Conservation (phyloP, 352 stramenopile genomes). For the Phytophthora ohioensis region DNA sequence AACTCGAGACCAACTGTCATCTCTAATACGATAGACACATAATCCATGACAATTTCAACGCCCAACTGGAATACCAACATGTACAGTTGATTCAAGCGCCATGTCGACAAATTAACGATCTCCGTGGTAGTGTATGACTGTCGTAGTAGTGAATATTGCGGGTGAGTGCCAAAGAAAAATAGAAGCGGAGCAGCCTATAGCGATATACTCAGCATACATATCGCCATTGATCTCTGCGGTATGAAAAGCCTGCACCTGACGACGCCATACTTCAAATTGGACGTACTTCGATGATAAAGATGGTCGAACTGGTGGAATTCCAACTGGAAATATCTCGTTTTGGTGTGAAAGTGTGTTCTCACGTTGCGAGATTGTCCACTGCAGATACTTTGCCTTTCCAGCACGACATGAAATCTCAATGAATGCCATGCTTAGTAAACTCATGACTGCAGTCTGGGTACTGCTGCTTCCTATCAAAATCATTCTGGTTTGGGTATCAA, state of each 20-base stretch:
- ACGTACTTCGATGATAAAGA: background rate
- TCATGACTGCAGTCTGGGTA: constrained; percentile 15
- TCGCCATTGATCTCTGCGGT: constrained; percentile 40
- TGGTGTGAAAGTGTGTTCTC: background rate
- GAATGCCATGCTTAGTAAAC: constrained; percentile 35
- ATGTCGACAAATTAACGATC: background rate
- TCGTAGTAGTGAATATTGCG: constrained; percentile 32
- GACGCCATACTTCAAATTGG: constrained; percentile 19
- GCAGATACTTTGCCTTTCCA: constrained; percentile 16
- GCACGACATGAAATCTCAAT: constrained; percentile 42
- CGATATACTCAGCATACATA: constrained; percentile 57
- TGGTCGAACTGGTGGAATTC: background rate
- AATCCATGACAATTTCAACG: constrained; percentile 36
- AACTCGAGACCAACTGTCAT: constrained; percentile 23
- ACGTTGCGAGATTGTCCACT: constrained; percentile 7
- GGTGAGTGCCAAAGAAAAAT: constrained; percentile 43
- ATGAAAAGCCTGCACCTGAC: constrained; percentile 31
- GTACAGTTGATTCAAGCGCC: constrained; percentile 9
- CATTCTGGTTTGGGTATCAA: constrained; percentile 52
- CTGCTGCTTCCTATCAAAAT: constrained; percentile 36
- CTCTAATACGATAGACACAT: constrained; percentile 37
- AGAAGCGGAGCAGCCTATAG: constrained; percentile 41
- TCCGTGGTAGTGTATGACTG: background rate
- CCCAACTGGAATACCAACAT: constrained; percentile 28
- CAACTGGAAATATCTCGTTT: background rate